Evolutionary conservation across 495 filamentous ascomycete species (phyloP).

Genomic region (Entonaema liquescens): DNA sequence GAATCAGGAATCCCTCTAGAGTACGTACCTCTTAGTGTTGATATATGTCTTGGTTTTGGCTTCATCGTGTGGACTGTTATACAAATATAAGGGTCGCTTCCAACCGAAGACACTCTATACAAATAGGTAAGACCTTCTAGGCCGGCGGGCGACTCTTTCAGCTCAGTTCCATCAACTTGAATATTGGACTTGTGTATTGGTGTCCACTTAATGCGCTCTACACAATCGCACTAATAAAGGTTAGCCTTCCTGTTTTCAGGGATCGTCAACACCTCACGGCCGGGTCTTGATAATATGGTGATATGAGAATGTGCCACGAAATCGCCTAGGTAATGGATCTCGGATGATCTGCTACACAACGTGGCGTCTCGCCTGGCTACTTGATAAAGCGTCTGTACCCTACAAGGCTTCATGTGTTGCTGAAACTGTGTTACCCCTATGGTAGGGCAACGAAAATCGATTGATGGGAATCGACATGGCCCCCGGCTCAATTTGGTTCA

Average conservation of each 20-base stretch:
- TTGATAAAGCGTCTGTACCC: slow-evolving; percentile 16
- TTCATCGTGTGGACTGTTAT: background rate
- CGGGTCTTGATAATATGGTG: slow-evolving; percentile 20
- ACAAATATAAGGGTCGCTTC: background rate
- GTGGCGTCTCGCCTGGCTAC: slow-evolving; percentile 33
- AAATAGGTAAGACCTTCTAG: background rate
- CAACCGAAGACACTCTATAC: background rate
- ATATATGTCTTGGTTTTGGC: background rate
- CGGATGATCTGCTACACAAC: slow-evolving; percentile 25
- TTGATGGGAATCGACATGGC: slow-evolving; percentile 28
- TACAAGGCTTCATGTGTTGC: slow-evolving; percentile 25
- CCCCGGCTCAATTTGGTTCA: background rate
- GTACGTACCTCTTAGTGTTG: background rate
- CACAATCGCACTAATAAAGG: slow-evolving; percentile 8
- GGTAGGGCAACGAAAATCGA: slow-evolving; percentile 36
- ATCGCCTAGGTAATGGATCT: slow-evolving; percentile 32
- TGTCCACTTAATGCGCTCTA: slow-evolving; percentile 3
- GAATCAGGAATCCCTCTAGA: background rate
- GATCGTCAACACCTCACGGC: slow-evolving; percentile 8
- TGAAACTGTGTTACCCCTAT: slow-evolving; percentile 33
- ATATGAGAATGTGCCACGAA: slow-evolving; percentile 30
- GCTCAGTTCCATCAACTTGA: background rate
- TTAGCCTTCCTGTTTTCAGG: slow-evolving; percentile 9
- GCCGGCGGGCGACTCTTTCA: background rate
- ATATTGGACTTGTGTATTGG: slow-evolving; percentile 6